Evolutionary conservation across 202 grass and related monocot genomes (phyloP).

Genomic region (Brachypodium distachyon): DNA sequence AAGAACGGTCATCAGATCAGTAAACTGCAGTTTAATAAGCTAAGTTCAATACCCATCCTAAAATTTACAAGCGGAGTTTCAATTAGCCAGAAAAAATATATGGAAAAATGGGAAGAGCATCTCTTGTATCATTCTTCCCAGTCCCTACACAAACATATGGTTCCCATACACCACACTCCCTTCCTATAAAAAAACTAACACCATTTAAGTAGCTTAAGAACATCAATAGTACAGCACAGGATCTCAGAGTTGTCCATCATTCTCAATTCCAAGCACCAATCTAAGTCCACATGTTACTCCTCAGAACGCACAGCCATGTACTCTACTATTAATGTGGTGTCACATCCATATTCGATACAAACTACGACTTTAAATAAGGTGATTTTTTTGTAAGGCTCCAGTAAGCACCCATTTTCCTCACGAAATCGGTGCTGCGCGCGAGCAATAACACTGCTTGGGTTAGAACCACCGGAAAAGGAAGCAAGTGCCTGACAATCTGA

Average conservation of each 20-base stretch:
- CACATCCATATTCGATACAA: neutral
- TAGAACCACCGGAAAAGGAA: neutral
- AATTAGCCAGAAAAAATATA: neutral
- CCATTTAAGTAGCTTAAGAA: neutral
- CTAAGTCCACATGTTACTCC: neutral
- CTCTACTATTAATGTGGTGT: neutral
- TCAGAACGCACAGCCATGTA: neutral
- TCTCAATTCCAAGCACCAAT: neutral
- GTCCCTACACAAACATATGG: neutral
- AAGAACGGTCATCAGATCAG: neutral
- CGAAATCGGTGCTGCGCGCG: neutral
- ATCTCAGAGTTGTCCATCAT: neutral
- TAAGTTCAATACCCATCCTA: neutral
- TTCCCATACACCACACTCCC: neutral
- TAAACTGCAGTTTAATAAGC: neutral
- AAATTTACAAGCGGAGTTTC: neutral
- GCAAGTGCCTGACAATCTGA: neutral
- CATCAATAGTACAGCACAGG: neutral
- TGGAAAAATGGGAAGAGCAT: neutral
- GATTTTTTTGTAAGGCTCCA: neutral
- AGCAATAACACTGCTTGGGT: neutral
- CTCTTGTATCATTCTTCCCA: neutral
- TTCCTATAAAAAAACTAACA: neutral
- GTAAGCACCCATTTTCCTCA: neutral
- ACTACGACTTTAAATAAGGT: neutral